Evolutionary conservation across 2,329 filamentous ascomycete species (phyloP), one percentile per base, ranked within the genome.

Genomic region (Dendrostoma leiphaemia): DNA sequence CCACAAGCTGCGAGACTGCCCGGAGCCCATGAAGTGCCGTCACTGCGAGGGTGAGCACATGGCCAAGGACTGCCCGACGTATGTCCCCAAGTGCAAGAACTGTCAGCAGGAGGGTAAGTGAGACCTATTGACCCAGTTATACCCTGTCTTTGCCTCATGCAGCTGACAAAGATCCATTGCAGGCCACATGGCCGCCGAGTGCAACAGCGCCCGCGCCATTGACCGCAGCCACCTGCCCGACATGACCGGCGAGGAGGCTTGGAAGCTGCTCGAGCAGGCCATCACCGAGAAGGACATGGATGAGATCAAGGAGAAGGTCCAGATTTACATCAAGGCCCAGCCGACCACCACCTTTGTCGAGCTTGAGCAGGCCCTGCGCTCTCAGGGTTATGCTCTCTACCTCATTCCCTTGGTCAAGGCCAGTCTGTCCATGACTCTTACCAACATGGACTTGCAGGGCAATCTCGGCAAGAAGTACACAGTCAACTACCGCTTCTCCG

Each of bases 381-480:
- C 68, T 2, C 72, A 81, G 38, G 65, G 72, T 0, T 75, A 88
- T 55, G 69, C 69, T 3, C 69, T 88, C 13, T 86, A 78, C 69
- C 70, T 90, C 50, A 86, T 90, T 60, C 83, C 82, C 6, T 68
- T 81, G 6, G 80, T 88, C 72, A 79, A 81, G 60, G 70, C 79
- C 31, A 66, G 76, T 6, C 67, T 88, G 28, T 65, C 75, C 0
- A 64, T 71, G 1, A 82, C 83, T 5, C 79, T 85, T 60, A 88
- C 84, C 57, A 86, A 88, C 69, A 87, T 90, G 82, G 85, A 90
- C 59, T 72, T 89, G 1, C 85, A 90, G 63, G 87, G 87, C 5
- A 82, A 87, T 57, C 72, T 86, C 19, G 79, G 79, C 54, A 84
- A 84, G 68, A 84, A 84, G 65, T 89, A 80, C 61, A 79, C 79